Percentiles rank a stretch among this genome's conserved stretches.
Conservation (phyloP, 768 basidiomycete species). For the Cystofilobasidium capitatum region DNA sequence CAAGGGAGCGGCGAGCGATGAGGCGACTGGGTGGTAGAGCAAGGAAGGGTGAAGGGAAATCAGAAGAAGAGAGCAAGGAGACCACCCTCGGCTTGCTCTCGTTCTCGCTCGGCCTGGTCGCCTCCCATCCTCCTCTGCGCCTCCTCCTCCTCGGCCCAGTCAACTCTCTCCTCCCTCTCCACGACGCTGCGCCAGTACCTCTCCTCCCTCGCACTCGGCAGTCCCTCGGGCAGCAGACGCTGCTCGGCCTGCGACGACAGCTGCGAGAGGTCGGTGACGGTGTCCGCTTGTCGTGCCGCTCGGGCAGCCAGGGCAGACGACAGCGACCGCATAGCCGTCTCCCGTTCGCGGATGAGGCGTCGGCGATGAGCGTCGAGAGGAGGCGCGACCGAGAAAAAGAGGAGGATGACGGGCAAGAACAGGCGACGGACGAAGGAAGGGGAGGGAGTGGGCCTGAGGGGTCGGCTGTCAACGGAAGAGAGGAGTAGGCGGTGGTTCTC, state of each 20-base stretch:
- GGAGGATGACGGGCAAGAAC: constrained; percentile 4
- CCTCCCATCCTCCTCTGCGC: constrained; percentile 13
- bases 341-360: neutral
- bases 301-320: neutral
- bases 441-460: neutral
- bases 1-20: neutral
- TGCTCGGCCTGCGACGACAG: neutral
- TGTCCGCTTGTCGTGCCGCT: neutral
- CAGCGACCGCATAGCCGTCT: constrained; percentile 10
- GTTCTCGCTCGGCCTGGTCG: neutral
- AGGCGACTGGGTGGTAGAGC: neutral
- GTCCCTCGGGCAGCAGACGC: neutral
- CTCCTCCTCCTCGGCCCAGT: constrained; percentile 26
- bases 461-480: neutral
- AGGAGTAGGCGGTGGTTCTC: constrained; percentile 7
- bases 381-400: constrained; percentile 10
- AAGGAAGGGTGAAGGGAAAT: neutral
- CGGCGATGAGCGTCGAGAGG: constrained; percentile 9
- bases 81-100: neutral
- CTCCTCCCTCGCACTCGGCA: neutral
- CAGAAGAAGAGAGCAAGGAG: neutral
- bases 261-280: neutral
- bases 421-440: neutral
- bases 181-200: constrained; percentile 9
- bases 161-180: constrained; percentile 23